Percentiles rank a stretch among this genome's conserved stretches.
Conservation (phyloP, 1,139 yeast genomes). For the Yamadazyma atmosphaerica region DNA sequence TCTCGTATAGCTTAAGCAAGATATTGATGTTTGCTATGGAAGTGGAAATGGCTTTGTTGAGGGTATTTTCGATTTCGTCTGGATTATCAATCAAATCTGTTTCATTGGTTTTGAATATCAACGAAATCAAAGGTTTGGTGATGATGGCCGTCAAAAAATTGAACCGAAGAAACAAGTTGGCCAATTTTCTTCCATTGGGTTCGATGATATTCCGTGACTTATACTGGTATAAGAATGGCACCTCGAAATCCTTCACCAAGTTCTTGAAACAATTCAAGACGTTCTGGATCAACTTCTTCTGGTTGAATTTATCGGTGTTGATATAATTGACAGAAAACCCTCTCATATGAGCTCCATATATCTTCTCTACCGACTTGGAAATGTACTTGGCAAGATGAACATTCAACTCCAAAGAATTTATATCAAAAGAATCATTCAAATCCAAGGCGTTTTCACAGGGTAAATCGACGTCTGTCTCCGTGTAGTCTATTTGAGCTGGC, state of each 20-base stretch:
- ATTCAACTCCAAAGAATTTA: conserved; percentile 34
- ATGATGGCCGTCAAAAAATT: conserved; percentile 47
- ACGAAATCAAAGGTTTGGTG: conserved; percentile 45
- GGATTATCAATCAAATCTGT: conserved; percentile 26
- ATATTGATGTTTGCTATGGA: conserved; percentile 44
- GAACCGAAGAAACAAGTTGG: conserved; percentile 46
- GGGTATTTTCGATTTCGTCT: conserved; percentile 31
- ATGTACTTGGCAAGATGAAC: conserved; percentile 42
- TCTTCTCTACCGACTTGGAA: conserved; percentile 34
- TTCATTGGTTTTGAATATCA: conserved; percentile 37
- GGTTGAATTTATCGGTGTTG: conserved; percentile 43
- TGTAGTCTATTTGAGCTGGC: conserved; percentile 44
- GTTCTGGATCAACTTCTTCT: conserved; percentile 29
- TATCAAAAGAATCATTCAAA: conserved; percentile 32
- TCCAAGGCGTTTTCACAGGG: conserved; percentile 37
- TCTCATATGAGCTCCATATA: conserved; percentile 38
- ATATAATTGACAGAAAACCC: conserved; percentile 41
- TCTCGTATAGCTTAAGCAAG: conserved; percentile 33
- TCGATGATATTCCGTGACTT: conserved; percentile 22
- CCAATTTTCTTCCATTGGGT: conserved; percentile 27
- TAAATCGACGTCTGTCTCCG: conserved; percentile 52
- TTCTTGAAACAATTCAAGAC: conserved; percentile 32
- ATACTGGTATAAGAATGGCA: conserved; percentile 28
- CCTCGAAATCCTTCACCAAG: conserved; percentile 31
- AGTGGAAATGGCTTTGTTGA: conserved; percentile 39